These are phyloP conservation scores for Arthroderma sp. DNA, from an alignment of 2,329 filamentous ascomycete genomes.

Conservation along the genomic window DNA sequence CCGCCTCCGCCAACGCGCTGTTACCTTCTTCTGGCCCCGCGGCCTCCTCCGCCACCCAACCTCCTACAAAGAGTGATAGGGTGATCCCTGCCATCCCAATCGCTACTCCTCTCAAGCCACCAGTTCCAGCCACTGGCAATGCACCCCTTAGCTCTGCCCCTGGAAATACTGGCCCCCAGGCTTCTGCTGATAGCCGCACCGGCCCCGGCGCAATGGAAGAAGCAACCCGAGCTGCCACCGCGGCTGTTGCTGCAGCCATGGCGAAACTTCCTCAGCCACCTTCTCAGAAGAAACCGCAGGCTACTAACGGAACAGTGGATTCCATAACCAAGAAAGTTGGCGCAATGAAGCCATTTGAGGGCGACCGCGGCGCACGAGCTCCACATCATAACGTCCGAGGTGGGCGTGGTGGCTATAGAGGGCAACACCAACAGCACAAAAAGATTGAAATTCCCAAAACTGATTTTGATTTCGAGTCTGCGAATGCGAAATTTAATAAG, in stretches of 20 bases:
- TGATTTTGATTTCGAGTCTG: slow-evolving; percentile 81
- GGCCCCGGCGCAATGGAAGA: slow-evolving; percentile 30
- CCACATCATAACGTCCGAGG: slow-evolving; percentile 31
- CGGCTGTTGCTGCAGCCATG: slow-evolving; percentile 39
- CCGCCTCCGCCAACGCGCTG: slow-evolving; percentile 11
- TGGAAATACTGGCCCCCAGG: slow-evolving; percentile 17
- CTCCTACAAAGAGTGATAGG: slow-evolving; percentile 25
- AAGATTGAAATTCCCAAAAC: slow-evolving; percentile 81
- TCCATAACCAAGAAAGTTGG: slow-evolving; percentile 32
- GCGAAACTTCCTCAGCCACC: slow-evolving; percentile 34
- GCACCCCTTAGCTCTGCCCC: slow-evolving; percentile 15
- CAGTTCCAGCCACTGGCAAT: slow-evolving; percentile 18
- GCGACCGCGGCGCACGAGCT: slow-evolving; percentile 24
- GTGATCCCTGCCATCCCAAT: slow-evolving; percentile 36
- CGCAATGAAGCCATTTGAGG: slow-evolving; percentile 32
- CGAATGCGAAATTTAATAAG: slow-evolving; percentile 84
- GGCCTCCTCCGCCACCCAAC: slow-evolving; percentile 11
- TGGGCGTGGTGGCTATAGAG: slow-evolving; percentile 33
- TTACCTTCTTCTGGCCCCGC: slow-evolving; percentile 11
- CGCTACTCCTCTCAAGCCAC: slow-evolving; percentile 23
- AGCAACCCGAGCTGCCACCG: slow-evolving; percentile 36
- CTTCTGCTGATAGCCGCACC: slow-evolving; percentile 12
- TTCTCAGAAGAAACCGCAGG: slow-evolving; percentile 20
- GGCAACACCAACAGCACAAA: slow-evolving; percentile 33
- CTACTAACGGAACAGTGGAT: slow-evolving; percentile 25